Base-by-base conservation (phyloP, 345 rosid species). In the Firmiana major region DNA sequence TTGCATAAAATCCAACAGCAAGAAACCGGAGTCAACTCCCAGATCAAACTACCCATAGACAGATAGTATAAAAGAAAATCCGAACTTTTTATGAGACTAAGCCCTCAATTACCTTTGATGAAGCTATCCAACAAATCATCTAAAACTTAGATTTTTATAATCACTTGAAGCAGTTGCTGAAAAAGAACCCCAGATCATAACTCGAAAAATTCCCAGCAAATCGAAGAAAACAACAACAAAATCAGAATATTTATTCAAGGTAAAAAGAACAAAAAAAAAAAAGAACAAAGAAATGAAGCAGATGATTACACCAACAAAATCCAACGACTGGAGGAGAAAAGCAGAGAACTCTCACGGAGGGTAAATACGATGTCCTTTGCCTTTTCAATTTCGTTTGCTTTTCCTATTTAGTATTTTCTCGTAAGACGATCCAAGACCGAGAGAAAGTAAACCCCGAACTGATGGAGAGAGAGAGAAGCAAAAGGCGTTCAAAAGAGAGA, bases 401-500 rank as follows among this genome's bases (percentile, higher is more conserved):
- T 49, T 24, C 4, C 8, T 12, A 11, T 13, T 31, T 10, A 4
- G 38, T 59, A 11, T 26, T 17, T 28, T 71, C 3, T 31, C 12
- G 34, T 13, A 15, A 15, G 71, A 1, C 51, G 45, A 71, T 51
- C 74, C 45, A 13, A 24, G 75, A 80, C 72, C 45, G 13, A 24
- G 75, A 80, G 73, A 79, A 46, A 81, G 72, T 28, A 36, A 82
- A 71, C 71, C 82, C 65, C 4, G 31, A 63, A 62, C 42, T 24
- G 43, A 69, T 69, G 38, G 78, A 71, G 63, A 71, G 81, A 64
- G 43, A 79, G 74, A 62, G 79, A 64, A 75, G 66, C 74, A 66
- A 78, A 75, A 71, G 77, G 78, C 26, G 16, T 75, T 40, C 43
- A 73, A 79, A 74, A 80, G 84, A 68, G 45, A 79, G 74, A 73